These are phyloP conservation scores for Elaeis oleifera DNA, from an alignment of 202 grass and related monocot species.

Conservation along the genomic window DNA sequence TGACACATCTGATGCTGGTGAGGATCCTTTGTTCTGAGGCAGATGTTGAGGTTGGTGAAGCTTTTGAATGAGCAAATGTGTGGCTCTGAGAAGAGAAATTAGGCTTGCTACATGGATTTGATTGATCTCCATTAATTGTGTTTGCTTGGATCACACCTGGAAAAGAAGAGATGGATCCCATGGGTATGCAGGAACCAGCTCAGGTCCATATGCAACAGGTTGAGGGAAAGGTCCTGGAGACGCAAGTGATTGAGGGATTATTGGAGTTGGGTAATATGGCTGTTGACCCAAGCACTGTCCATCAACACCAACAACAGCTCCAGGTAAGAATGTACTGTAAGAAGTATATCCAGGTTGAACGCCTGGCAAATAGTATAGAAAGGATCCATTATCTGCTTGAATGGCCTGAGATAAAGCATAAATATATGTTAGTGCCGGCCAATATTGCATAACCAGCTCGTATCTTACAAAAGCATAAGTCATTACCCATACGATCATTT, in stretches of 20 bases:
- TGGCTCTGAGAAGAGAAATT: slow-evolving; percentile 46
- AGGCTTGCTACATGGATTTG: slow-evolving; percentile 36
- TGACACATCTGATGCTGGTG: slow-evolving; percentile 37
- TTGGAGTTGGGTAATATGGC: slow-evolving; percentile 45
- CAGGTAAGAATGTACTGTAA: slow-evolving; percentile 39
- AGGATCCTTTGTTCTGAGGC: slow-evolving; percentile 39
- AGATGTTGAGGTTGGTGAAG: slow-evolving; percentile 27
- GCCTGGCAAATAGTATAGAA: slow-evolving; percentile 51
- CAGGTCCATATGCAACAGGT: slow-evolving; percentile 48
- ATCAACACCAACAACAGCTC: slow-evolving; percentile 41
- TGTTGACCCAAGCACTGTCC: slow-evolving; percentile 57
- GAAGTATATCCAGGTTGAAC: slow-evolving; percentile 59
- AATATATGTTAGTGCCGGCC: not conserved
- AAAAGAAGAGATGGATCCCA: slow-evolving; percentile 65
- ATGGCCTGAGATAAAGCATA: slow-evolving; percentile 48
- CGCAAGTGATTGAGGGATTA: slow-evolving; percentile 34
- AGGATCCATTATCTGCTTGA: slow-evolving; percentile 72
- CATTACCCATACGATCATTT: too few species aligned
- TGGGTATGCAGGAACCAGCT: slow-evolving; percentile 51
- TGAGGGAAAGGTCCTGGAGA: slow-evolving; percentile 42
- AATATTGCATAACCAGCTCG: too few species aligned
- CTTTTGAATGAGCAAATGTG: slow-evolving; percentile 37
- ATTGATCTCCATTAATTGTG: slow-evolving; percentile 36
- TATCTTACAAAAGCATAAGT: too few species aligned
- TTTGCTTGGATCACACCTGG: slow-evolving; percentile 51